Base-by-base conservation (phyloP, 306 rosid genomes). In the Lotus japonicus region DNA sequence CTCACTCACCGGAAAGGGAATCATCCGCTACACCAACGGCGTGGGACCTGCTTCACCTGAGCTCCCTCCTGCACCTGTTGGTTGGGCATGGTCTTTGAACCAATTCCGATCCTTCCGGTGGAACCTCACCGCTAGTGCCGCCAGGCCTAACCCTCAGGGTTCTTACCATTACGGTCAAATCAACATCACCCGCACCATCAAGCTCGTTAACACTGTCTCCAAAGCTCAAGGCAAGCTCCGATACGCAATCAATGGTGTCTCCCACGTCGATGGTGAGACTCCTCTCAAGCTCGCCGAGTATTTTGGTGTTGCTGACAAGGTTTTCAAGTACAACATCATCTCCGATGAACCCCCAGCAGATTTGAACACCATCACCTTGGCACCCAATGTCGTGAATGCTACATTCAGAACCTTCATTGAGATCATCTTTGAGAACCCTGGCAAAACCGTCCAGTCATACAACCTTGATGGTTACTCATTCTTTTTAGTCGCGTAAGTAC, bases 131-230 rank as follows among this genome's bases (percentile, higher is more conserved):
- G 84, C 97, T 1, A 84, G 88, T 13, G 97, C 97, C 11, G 97
- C 96, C 3, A 88, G 97, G 69, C 97, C 97, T 11, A 91, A 91
- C 51, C 96, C 97, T 31, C 97, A 91, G 26, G 97, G 97, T 0
- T 91, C 97, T 0, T 91, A 76, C 80, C 89, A 88, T 31, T 91
- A 91, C 9, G 97, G 97, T 4, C 57, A 71, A 18, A 88, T 91
- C 71, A 88, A 86, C 85, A 91, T 91, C 57, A 84, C 89, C 9
- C 91, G 97, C 58, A 91, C 97, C 15, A 80, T 91, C 65, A 86
- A 72, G 79, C 0, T 91, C 0, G 77, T 55, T 11, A 86, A 88
- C 85, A 58, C 88, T 0, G 73, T 44, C 0, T 9, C 45, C 64
- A 66, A 13, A 5, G 77, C 17, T 0, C 54, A 68, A 0, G 96